Base-by-base conservation (phyloP, 1,139 yeast species). In the Blastobotrys buckinghamii region DNA sequence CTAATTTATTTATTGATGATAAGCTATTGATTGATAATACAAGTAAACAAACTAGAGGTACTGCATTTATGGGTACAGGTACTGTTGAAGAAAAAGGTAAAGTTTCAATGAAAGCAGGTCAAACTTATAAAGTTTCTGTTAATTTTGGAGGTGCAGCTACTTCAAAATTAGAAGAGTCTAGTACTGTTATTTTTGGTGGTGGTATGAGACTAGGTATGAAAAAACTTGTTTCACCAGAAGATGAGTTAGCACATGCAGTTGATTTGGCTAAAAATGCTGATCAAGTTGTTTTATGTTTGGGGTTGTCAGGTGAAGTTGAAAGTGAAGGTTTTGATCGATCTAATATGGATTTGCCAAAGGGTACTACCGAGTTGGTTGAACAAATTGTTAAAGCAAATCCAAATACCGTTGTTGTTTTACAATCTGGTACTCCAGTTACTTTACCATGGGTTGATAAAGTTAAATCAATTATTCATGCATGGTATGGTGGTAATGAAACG, bases 361-460 rank as follows among this genome's bases (percentile, higher is more conserved):
- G 66, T 49, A 73, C 78, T 38, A 72, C 78, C 53, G 67, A 70
- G 41, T 67, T 80, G 49, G 70, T 79, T 24, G 64, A 60, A 29
- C 77, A 71, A 33, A 73, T 80, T 17, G 50, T 70, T 34, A 67
- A 67, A 42, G 82, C 69, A 41, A 79, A 78, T 57, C 72, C 74
- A 36, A 76, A 78, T 58, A 71, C 76, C 9, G 73, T 78, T 20
- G 68, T 79, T 42, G 82, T 79, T 24, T 74, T 77, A 63, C 84
- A 79, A 61, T 73, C 81, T 2, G 85, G 85, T 47, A 72, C 82
- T 10, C 84, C 86, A 1, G 83, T 80, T 27, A 69, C 75, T 33
- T 69, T 81, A 72, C 81, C 82, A 29, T 79, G 84, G 82, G 60
- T 69, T 13, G 63, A 70, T 37, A 61, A 73, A 22, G 77, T 73